These are phyloP conservation scores for Leishmania guyanensis DNA, from an alignment of 208 protist genomes.

Conservation along the genomic window DNA sequence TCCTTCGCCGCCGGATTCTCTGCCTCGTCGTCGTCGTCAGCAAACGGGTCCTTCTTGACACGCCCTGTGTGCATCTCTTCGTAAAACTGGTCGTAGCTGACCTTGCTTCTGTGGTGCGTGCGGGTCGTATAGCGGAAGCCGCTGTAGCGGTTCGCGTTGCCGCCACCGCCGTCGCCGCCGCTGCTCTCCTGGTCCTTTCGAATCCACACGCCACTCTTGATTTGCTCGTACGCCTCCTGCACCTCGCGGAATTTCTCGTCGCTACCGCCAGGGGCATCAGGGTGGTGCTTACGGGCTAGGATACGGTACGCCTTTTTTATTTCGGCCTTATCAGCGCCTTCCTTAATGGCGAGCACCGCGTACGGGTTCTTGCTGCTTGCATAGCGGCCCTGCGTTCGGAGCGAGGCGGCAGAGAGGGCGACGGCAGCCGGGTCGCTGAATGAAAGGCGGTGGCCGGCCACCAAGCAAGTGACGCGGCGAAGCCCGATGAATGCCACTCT, in stretches of 20 bases:
- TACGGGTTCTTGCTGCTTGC: slow-evolving; percentile 87
- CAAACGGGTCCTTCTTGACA: slow-evolving; percentile 79
- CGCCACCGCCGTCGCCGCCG: slow-evolving; percentile 39
- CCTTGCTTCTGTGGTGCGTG: slow-evolving; percentile 74
- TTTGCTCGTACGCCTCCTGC: slow-evolving; percentile 88
- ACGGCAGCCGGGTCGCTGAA: slow-evolving; percentile 13
- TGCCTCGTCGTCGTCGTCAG: slow-evolving; percentile 77
- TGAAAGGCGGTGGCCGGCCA: neutral
- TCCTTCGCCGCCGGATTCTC: slow-evolving; percentile 43
- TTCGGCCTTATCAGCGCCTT: slow-evolving; percentile 72
- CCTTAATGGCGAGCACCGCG: slow-evolving; percentile 88
- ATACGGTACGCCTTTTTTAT: slow-evolving; percentile 93
- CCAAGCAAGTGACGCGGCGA: slow-evolving; percentile 11
- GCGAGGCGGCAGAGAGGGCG: neutral
- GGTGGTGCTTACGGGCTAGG: slow-evolving; percentile 89
- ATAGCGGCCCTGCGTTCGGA: slow-evolving; percentile 36
- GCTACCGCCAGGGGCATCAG: slow-evolving; percentile 85
- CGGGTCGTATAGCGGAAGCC: slow-evolving; percentile 90
- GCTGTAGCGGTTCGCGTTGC: slow-evolving; percentile 75
- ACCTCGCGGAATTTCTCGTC: slow-evolving; percentile 91
- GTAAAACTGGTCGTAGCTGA: slow-evolving; percentile 91
- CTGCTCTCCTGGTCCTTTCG: slow-evolving; percentile 46
- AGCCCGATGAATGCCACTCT: slow-evolving; percentile 14
- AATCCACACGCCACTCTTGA: slow-evolving; percentile 89
- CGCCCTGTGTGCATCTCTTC: slow-evolving; percentile 91